Conservation (phyloP, 78 protist species). For the Pigoraptor vietnamica region DNA sequence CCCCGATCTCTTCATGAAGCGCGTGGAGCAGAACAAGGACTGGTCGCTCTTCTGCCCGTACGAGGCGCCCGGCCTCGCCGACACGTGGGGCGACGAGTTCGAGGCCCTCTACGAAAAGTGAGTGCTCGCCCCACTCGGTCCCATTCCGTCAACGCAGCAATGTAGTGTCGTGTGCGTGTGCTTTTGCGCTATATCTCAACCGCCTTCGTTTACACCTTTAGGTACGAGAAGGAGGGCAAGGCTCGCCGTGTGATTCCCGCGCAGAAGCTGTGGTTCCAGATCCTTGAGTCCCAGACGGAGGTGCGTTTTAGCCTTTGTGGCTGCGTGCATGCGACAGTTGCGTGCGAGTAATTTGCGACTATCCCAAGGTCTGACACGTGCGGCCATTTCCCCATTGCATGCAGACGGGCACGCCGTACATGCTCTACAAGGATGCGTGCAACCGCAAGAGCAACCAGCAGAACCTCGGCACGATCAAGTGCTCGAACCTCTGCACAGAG, state of each 20-base stretch:
- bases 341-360: too few species aligned
- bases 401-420: slow-evolving; percentile 97
- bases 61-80: slow-evolving; percentile 86
- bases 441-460: slow-evolving; percentile 68
- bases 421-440: slow-evolving; percentile 96
- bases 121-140: too few species aligned
- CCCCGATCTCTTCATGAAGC: slow-evolving; percentile 95
- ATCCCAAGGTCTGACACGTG: too few species aligned
- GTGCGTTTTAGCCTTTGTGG: neutral
- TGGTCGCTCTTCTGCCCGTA: slow-evolving; percentile 96
- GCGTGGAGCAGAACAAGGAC: slow-evolving; percentile 79
- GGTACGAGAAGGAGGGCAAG: slow-evolving; percentile 58
- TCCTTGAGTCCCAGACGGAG: slow-evolving; percentile 91
- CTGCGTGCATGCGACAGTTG: neutral
- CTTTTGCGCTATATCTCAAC: too few species aligned
- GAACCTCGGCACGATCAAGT: slow-evolving; percentile 91
- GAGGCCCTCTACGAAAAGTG: slow-evolving; percentile 78
- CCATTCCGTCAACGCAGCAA: too few species aligned
- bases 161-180: too few species aligned
- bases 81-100: slow-evolving; percentile 82
- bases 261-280: slow-evolving; percentile 93
- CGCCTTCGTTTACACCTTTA: too few species aligned
- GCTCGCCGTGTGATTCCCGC: slow-evolving; percentile 70
- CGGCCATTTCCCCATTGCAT: too few species aligned
- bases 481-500: slow-evolving; percentile 96